phyloP scores from a whole-genome alignment of 2,329 filamentous ascomycete genomes.

The Cladorrhinum sp. region DNA sequence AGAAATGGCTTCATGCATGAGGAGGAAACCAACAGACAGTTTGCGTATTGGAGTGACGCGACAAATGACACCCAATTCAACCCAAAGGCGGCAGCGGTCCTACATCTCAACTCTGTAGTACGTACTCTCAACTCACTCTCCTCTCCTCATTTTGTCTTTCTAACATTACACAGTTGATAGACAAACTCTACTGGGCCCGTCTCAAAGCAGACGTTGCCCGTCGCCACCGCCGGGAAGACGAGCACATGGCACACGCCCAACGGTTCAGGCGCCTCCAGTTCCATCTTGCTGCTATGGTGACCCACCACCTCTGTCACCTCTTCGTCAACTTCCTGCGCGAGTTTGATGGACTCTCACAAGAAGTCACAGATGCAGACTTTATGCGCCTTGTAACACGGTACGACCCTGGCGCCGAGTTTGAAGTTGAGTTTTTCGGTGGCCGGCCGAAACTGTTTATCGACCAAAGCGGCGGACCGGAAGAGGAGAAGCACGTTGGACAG shows the following conservation, averaged over 20 bases:
- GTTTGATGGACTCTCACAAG: conserved; percentile 9
- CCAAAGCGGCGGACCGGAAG: background rate
- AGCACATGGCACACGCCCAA: conserved; percentile 1
- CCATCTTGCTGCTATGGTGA: conserved; percentile 22
- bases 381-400: conserved; percentile 21
- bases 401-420: conserved; percentile 23
- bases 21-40: conserved; percentile 8
- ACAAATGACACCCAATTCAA: conserved; percentile 15
- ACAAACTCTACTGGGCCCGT: conserved; percentile 24
- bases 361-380: conserved; percentile 19
- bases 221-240: conserved; percentile 14
- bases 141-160: background rate
- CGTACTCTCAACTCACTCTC: background rate
- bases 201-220: conserved; percentile 20
- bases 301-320: conserved; percentile 24
- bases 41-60: conserved; percentile 14
- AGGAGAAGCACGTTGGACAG: conserved; percentile 14
- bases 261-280: conserved; percentile 23
- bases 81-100: conserved; percentile 20
- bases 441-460: conserved; percentile 23
- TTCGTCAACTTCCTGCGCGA: conserved; percentile 22
- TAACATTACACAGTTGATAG: conserved; percentile 14
- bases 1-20: conserved; percentile 21
- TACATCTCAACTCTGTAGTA: conserved; percentile 22
- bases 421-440: conserved; percentile 25